These are phyloP conservation scores for Pseudogymnoascus sp. DNA, from an alignment of 2,329 filamentous ascomycete genomes.

Conservation along the genomic window DNA sequence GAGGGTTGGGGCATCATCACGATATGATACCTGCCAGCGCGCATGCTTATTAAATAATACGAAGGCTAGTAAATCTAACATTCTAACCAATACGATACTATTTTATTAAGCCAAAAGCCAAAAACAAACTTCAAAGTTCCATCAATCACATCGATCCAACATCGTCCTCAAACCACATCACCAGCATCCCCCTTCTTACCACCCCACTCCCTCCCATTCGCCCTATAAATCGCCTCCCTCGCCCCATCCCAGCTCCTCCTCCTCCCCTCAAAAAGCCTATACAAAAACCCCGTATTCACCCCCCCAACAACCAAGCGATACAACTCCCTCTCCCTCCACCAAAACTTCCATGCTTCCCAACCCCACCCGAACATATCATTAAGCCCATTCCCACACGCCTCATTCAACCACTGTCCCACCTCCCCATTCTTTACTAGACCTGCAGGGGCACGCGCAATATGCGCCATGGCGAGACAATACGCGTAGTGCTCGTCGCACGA, in stretches of 20 bases:
- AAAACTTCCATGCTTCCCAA: conserved; percentile 36
- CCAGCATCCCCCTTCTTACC: background rate
- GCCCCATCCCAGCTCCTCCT: conserved; percentile 35
- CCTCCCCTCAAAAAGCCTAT: conserved; percentile 35
- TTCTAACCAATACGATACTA: background rate
- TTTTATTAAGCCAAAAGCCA: background rate
- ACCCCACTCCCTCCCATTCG: conserved; percentile 17
- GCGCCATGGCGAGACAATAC: conserved; percentile 32
- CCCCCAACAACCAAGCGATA: conserved; percentile 34
- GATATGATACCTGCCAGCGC: background rate
- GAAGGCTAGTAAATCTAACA: background rate
- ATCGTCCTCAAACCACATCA: background rate
- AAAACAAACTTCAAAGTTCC: background rate
- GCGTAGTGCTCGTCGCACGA: conserved; percentile 30
- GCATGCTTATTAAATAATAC: background rate
- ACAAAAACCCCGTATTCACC: conserved; percentile 35
- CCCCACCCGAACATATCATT: conserved; percentile 36
- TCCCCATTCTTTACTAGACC: conserved; percentile 23
- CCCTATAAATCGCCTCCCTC: conserved; percentile 29
- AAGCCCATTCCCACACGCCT: conserved; percentile 36
- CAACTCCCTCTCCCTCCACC: conserved; percentile 32
- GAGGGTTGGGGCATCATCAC: background rate
- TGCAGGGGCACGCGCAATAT: conserved; percentile 33
- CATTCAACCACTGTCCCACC: conserved; percentile 32
- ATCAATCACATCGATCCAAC: background rate